phyloP scores from a whole-genome alignment of 139 green algal genomes.

The Coccomyxa sp. region DNA sequence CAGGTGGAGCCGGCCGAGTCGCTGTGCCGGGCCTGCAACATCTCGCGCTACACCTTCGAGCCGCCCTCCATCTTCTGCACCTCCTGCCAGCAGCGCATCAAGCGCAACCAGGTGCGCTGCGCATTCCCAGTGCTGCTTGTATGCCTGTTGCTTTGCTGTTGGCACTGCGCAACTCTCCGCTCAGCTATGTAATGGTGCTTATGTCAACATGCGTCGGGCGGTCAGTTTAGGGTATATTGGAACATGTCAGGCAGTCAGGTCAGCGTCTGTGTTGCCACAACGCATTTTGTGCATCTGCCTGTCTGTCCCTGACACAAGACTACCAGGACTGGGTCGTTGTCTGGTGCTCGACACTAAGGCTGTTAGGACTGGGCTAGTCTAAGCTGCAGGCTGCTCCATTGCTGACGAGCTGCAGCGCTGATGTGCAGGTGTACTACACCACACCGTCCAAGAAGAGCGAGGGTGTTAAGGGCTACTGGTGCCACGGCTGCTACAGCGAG shows the following conservation, averaged over 20 bases:
- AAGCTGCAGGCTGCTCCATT: no score
- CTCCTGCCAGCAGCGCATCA: slow-evolving; percentile 85
- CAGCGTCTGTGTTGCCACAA: no score
- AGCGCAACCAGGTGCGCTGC: slow-evolving; percentile 72
- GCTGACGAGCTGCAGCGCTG: no score
- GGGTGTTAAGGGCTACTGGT: slow-evolving; percentile 69
- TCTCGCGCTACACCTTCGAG: slow-evolving; percentile 89
- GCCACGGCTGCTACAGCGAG: slow-evolving; percentile 75
- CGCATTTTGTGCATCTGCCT: not conserved
- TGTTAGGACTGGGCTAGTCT: no score
- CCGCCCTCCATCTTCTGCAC: slow-evolving; percentile 92
- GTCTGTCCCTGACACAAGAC: not conserved
- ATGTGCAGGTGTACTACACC: slow-evolving; percentile 38
- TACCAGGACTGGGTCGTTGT: not conserved
- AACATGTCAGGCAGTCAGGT: no score
- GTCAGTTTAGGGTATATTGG: no score
- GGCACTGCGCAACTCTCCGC: no score
- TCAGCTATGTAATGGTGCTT: no score
- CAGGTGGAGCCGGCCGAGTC: not conserved
- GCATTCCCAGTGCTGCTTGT: not conserved
- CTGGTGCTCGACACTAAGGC: no score
- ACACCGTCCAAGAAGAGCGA: slow-evolving; percentile 33
- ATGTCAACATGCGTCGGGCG: no score
- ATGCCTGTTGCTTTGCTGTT: no score
- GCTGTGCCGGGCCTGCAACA: slow-evolving; percentile 72